Evolutionary conservation across 2,329 filamentous ascomycete species (phyloP), one percentile per base, ranked within the genome.

Genomic region (Colletotrichum godetiae): DNA sequence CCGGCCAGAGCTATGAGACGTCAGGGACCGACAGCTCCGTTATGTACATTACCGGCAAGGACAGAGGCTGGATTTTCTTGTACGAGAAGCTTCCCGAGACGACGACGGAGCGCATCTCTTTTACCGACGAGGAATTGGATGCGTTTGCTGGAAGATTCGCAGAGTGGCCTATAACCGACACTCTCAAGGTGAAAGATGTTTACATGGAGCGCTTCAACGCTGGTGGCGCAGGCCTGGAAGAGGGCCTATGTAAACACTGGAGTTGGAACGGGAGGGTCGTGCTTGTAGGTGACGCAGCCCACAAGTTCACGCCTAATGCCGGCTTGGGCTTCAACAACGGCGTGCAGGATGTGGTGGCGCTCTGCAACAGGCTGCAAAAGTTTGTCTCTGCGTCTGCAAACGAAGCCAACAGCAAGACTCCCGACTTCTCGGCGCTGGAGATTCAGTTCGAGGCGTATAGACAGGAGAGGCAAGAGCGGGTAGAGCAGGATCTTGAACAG

Each of bases 261-360:
- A 81, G 79, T 67, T 79, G 77, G 74, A 77, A 75, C 7, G 80
- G 82, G 1, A 76, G 81, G 0, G 74, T 84, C 8, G 82, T 82
- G 1, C 79, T 85, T 0, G 78, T 76, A 0, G 83, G 83, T 0
- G 83, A 85, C 53, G 75, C 83, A 0, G 79, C 78, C 1, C 83
- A 85, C 68, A 84, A 84, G 53, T 80, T 81, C 63, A 84, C 82
- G 0, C 81, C 83, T 0, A 83, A 80, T 60, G 77, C 80, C 0
- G 82, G 81, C 0, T 76, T 78, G 0, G 82, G 82, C 0, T 80
- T 79, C 49, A 84, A 84, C 74, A 80, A 79, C 24, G 83, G 79
- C 0, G 76, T 84, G 1, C 78, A 81, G 42, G 82, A 83, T 15
- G 68, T 81, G 1, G 77, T 81, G 5, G 76, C 73, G 0, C 72